Conservation (phyloP, 345 rosid species). For the Angophora floribunda region DNA sequence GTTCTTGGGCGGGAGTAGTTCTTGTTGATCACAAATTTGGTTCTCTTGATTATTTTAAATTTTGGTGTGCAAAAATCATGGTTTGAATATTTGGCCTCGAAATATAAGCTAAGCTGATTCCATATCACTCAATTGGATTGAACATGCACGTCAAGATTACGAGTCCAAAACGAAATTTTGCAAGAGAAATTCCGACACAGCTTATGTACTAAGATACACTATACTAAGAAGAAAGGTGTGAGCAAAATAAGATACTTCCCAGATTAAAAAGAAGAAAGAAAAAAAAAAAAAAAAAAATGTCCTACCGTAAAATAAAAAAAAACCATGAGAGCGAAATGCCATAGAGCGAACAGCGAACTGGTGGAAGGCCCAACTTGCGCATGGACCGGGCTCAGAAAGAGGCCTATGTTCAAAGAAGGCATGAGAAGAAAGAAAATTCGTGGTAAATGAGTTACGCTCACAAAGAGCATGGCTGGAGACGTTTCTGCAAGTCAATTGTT, state of each 20-base stretch:
- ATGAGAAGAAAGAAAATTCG: too few species aligned
- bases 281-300: too few species aligned
- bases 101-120: not conserved
- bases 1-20: not conserved
- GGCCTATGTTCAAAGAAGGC: not conserved
- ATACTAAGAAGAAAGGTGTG: fast-evolving
- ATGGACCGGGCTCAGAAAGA: not conserved
- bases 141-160: not conserved
- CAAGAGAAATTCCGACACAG: fast-evolving
- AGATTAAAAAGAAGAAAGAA: too few species aligned
- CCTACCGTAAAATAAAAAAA: not conserved
- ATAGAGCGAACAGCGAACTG: not conserved
- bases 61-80: fast-evolving
- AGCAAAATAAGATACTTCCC: not conserved
- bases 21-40: fast-evolving
- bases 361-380: not conserved
- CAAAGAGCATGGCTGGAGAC: not conserved
- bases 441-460: too few species aligned
- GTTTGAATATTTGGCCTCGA: not conserved
- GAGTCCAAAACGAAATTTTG: not conserved
- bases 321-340: fast-evolving
- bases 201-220: not conserved
- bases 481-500: not conserved
- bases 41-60: not conserved
- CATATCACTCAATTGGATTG: not conserved